Evolutionary conservation across 2,329 filamentous ascomycete genomes (phyloP).

Genomic region (Shiraia sp.): DNA sequence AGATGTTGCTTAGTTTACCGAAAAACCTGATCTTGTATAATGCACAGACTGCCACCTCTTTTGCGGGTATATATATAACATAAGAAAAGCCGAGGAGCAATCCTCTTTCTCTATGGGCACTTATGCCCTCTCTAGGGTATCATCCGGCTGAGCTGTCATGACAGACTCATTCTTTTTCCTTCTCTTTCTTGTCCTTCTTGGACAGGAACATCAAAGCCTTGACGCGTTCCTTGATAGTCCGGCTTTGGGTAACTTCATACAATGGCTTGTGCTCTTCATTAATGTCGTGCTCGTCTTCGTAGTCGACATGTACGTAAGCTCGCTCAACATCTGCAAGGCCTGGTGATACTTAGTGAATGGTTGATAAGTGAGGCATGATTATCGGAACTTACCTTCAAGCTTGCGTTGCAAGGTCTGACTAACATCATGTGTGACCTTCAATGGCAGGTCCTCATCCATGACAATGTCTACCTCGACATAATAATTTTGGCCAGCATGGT

Average conservation of each 20-base stretch:
- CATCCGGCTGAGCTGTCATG: not conserved
- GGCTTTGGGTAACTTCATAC: slow-evolving; percentile 38
- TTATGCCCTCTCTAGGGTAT: not conserved
- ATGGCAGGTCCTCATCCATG: slow-evolving; percentile 59
- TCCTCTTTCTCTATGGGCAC: no score
- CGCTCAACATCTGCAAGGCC: slow-evolving; percentile 47
- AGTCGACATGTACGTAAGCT: slow-evolving; percentile 57
- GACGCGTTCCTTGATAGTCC: slow-evolving; percentile 39
- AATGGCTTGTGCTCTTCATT: slow-evolving; percentile 46
- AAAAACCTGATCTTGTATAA: no score
- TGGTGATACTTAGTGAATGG: slow-evolving; percentile 14
- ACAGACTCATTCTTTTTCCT: slow-evolving; percentile 5
- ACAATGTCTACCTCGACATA: slow-evolving; percentile 67
- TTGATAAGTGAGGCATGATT: not conserved
- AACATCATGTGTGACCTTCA: slow-evolving; percentile 64
- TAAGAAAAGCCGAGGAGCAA: no score
- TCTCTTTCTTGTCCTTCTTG: slow-evolving; percentile 17
- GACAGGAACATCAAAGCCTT: slow-evolving; percentile 30
- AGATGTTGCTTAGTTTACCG: no score
- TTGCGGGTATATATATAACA: no score
- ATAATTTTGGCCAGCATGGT: slow-evolving; percentile 64
- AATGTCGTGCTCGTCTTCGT: slow-evolving; percentile 46
- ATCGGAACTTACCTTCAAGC: slow-evolving; percentile 53
- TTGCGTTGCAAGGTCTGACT: slow-evolving; percentile 64
- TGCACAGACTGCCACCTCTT: no score